Conservation (phyloP, 371 early-diverging fungal genomes). For the Apophysomyces variabilis region DNA sequence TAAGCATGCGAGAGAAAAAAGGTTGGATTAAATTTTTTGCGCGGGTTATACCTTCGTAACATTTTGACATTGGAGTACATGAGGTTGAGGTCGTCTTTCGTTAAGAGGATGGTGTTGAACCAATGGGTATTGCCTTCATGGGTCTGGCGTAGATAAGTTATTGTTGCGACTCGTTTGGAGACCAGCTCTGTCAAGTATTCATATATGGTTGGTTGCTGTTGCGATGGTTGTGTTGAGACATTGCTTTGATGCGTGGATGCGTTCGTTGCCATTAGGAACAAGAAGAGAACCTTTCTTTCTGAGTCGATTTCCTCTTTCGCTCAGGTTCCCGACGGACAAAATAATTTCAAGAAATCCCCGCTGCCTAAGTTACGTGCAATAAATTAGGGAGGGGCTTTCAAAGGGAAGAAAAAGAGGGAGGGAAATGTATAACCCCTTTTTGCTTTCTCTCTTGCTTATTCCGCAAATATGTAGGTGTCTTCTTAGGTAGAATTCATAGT, state of each 20-base stretch:
- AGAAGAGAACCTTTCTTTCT: neutral
- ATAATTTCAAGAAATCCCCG: too few relatives aligned
- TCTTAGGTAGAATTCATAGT: too few relatives aligned
- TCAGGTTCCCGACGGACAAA: too few relatives aligned
- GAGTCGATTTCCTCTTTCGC: too few relatives aligned
- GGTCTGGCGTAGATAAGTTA: conserved; percentile 62
- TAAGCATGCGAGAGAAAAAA: conserved; percentile 13
- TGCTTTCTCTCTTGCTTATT: too few relatives aligned
- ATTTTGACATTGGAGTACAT: conserved; percentile 49
- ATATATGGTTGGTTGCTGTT: conserved; percentile 41
- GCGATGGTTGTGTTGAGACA: conserved; percentile 2
- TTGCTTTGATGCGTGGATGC: neutral
- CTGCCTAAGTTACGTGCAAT: too few relatives aligned
- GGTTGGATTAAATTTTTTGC: too few relatives aligned
- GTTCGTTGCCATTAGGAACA: neutral
- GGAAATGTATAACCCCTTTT: too few relatives aligned
- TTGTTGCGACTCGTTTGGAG: conserved; percentile 69
- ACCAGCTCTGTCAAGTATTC: conserved; percentile 64
- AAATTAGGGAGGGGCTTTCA: too few relatives aligned
- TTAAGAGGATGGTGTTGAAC: conserved; percentile 65
- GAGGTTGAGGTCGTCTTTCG: conserved; percentile 49
- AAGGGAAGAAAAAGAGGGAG: too few relatives aligned
- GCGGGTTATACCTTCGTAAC: conserved; percentile 36
- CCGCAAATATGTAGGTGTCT: too few relatives aligned
- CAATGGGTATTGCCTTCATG: conserved; percentile 63